Evolutionary conservation across 345 rosid genomes (phyloP), one percentile per base, ranked within the genome.

Genomic region (Bruguiera sexangula): DNA sequence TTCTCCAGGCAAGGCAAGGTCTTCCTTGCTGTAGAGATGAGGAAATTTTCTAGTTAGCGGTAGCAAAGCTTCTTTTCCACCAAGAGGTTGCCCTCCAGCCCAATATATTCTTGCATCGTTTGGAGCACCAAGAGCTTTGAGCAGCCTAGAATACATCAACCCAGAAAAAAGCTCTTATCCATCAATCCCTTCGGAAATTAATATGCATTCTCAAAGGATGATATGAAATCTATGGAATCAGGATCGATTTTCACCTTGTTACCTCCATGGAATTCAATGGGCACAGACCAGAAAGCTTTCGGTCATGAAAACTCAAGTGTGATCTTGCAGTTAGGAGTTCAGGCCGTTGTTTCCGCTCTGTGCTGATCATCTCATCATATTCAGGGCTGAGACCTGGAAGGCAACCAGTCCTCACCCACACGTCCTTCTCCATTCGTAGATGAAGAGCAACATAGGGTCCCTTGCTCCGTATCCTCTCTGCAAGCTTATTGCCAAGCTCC

Each of bases 371-470:
- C 77, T 90, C 97, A 39, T 95, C 97, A 36, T 83, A 90, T 72
- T 85, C 79, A 16, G 76, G 80, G 82, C 81, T 86, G 74, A 89
- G 74, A 69, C 96, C 99, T 22, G 91, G 89, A 65, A 87, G 92
- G 71, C 99, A 95, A 16, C 97, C 98, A 15, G 97, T 92, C 79
- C 97, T 86, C 73, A 95, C 98, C 98, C 98, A 92, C 6, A 92
- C 98, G 52, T 90, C 98, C 81, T 90, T 90, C 83, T 95, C 98
- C 83, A 92, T 60, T 19, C 98, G 84, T 61, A 90, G 86, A 84
- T 92, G 99, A 75, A 95, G 89, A 19, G 96, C 96, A 69, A 92
- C 78, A 74, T 92, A 95, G 6, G 99, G 94, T 52, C 99, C 98
- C 71, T 84, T 83, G 75, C 82, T 88, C 69, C 74, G 69, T 96